A percentile compares a stretch with the other conserved stretches of the same genome.
Evolutionary conservation across 2,329 filamentous ascomycete genomes (phyloP).

Genomic region (Nothopassalora personata): DNA sequence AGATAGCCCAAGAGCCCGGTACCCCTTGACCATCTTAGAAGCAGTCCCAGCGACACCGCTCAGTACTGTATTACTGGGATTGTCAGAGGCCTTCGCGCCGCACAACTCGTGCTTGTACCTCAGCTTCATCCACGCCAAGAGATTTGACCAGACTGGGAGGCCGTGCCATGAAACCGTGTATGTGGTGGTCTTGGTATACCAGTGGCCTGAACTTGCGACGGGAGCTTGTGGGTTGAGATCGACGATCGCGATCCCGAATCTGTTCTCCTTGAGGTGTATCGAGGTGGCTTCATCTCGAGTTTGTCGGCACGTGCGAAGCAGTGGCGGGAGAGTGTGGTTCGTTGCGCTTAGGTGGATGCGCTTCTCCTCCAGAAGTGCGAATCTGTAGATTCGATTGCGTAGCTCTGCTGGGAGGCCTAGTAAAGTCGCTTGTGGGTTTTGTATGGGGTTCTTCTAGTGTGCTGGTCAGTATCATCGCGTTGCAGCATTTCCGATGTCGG

Average conservation of each 20-base stretch:
- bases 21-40: background rate
- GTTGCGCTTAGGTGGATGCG: slow-evolving; percentile 31
- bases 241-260: slow-evolving; percentile 27
- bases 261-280: slow-evolving; percentile 44
- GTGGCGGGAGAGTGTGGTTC: slow-evolving; percentile 34
- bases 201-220: background rate
- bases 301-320: slow-evolving; percentile 41
- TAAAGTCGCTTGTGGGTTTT: slow-evolving; percentile 10
- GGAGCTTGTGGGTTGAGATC: background rate
- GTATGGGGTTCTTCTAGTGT: background rate
- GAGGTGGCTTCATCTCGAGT: slow-evolving; percentile 39
- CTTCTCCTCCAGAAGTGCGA: slow-evolving; percentile 34
- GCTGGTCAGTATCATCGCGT: background rate
- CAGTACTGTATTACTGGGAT: background rate
- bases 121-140: background rate
- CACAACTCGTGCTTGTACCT: background rate
- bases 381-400: slow-evolving; percentile 42
- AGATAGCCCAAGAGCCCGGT: background rate
- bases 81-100: background rate
- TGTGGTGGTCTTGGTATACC: background rate
- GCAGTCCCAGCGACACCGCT: background rate
- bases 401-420: slow-evolving; percentile 37
- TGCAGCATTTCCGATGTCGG: background rate
- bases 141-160: background rate
- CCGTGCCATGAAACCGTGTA: background rate